phyloP scores from a whole-genome alignment of 192 early-diverging fungal genomes.

The Haplosporangium gracile region DNA sequence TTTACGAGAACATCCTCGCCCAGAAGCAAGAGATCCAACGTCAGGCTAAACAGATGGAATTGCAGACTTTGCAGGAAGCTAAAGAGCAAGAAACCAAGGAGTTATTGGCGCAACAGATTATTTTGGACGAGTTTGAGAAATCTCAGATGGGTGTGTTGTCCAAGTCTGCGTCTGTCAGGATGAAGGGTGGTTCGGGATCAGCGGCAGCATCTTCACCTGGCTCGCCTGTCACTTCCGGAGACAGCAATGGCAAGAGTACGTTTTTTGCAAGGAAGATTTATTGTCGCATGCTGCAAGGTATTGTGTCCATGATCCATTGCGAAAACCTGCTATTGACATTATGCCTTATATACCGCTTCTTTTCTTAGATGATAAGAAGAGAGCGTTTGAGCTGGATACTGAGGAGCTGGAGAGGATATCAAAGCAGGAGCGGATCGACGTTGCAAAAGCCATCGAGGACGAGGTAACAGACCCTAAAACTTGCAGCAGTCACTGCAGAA shows the following conservation, averaged over 20 bases:
- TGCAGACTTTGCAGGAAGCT: conserved; percentile 60
- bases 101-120: conserved; percentile 63
- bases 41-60: conserved; percentile 61
- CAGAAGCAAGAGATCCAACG: conserved; percentile 87
- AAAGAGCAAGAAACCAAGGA: conserved; percentile 60
- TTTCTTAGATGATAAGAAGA: conserved; percentile 23
- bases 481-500: neutral
- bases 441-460: conserved; percentile 48
- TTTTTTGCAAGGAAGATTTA: neutral
- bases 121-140: conserved; percentile 72
- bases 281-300: too few species aligned
- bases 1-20: conserved; percentile 83
- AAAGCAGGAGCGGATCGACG: conserved; percentile 39
- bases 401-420: conserved; percentile 43
- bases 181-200: neutral
- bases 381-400: conserved; percentile 40
- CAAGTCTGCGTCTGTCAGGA: conserved; percentile 24
- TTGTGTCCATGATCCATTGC: neutral
- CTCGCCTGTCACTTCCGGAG: neutral
- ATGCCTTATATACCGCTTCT: neutral
- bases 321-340: neutral
- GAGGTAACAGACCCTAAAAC: conserved; percentile 20
- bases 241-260: neutral
- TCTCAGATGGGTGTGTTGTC: conserved; percentile 71
- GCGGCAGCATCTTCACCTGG: neutral